These are phyloP conservation scores for Blakeslea trispora DNA, from an alignment of 371 early-diverging fungal species.

Conservation along the genomic window DNA sequence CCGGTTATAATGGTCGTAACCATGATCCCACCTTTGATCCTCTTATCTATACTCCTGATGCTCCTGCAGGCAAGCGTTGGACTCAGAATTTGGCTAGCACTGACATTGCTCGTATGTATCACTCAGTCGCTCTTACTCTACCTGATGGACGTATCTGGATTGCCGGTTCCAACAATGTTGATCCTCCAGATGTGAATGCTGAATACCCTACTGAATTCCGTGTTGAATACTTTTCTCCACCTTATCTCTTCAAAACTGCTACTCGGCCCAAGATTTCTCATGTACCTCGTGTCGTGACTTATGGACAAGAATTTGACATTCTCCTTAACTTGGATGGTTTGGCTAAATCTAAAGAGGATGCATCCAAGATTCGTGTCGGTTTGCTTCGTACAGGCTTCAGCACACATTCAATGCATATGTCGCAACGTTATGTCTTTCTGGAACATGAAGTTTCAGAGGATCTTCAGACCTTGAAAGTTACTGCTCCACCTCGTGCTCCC, in stretches of 20 bases:
- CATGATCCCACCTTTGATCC: constrained; percentile 62
- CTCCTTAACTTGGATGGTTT: constrained; percentile 40
- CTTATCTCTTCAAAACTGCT: constrained; percentile 55
- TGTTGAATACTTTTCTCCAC: constrained; percentile 69
- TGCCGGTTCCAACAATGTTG: constrained; percentile 51
- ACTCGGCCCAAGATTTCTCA: constrained; percentile 53
- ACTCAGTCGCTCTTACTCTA: constrained; percentile 66
- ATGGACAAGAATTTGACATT: constrained; percentile 42
- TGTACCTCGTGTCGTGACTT: constrained; percentile 49
- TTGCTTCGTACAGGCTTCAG: constrained; percentile 58
- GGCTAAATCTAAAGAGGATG: constrained; percentile 12
- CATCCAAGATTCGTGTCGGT: constrained; percentile 44
- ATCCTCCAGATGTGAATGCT: constrained; percentile 47
- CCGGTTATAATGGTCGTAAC: constrained; percentile 56
- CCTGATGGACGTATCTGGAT: constrained; percentile 62
- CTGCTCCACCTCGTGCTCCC: constrained; percentile 56
- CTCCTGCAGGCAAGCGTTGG: constrained; percentile 54
- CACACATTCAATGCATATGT: constrained; percentile 71
- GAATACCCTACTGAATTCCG: constrained; percentile 65
- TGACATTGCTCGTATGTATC: constrained; percentile 70
- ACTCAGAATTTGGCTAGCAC: constrained; percentile 46
- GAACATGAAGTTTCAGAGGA: constrained; percentile 28
- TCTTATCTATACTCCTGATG: constrained; percentile 56
- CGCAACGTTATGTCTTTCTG: constrained; percentile 57
- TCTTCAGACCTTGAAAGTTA: constrained; percentile 41